Conservation (phyloP, 1,139 yeast genomes). For the Protomyces macrosporus region DNA sequence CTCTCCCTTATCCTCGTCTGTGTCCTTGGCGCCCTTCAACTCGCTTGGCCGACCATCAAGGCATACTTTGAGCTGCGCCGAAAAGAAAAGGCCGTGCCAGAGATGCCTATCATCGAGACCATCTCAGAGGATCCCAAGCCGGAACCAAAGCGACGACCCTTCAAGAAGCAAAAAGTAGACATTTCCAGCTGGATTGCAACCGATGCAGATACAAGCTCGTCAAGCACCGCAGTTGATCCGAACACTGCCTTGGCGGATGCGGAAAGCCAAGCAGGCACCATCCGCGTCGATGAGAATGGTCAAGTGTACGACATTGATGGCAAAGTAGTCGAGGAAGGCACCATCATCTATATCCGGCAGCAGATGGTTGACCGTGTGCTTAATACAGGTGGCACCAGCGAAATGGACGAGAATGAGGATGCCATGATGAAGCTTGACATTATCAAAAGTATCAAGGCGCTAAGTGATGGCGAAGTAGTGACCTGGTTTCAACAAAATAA, state of each 20-base stretch:
- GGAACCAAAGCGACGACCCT: slow-evolving; percentile 2
- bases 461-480: slow-evolving; percentile 19
- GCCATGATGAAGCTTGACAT: slow-evolving; percentile 22
- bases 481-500: slow-evolving; percentile 18
- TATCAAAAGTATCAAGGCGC: slow-evolving; percentile 22
- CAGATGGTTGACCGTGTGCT: slow-evolving; percentile 22
- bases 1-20: not conserved
- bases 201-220: not conserved
- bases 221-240: not conserved
- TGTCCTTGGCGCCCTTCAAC: slow-evolving; percentile 4
- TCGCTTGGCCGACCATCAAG: slow-evolving; percentile 14
- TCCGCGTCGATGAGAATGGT: not conserved
- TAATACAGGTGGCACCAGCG: slow-evolving; percentile 9
- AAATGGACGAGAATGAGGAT: slow-evolving; percentile 18
- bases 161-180: slow-evolving; percentile 11
- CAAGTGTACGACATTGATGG: slow-evolving; percentile 17
- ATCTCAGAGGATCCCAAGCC: slow-evolving; percentile 10
- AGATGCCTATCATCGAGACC: slow-evolving; percentile 24
- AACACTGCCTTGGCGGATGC: slow-evolving; percentile 13
- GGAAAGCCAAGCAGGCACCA: not conserved
- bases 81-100: not conserved
- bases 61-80: not conserved
- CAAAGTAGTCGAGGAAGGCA: slow-evolving; percentile 17
- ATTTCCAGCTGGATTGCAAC: slow-evolving; percentile 10
- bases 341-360: slow-evolving; percentile 19